phyloP scores from a whole-genome alignment of 2,329 filamentous ascomycete genomes.

The Fusarium nodosum region DNA sequence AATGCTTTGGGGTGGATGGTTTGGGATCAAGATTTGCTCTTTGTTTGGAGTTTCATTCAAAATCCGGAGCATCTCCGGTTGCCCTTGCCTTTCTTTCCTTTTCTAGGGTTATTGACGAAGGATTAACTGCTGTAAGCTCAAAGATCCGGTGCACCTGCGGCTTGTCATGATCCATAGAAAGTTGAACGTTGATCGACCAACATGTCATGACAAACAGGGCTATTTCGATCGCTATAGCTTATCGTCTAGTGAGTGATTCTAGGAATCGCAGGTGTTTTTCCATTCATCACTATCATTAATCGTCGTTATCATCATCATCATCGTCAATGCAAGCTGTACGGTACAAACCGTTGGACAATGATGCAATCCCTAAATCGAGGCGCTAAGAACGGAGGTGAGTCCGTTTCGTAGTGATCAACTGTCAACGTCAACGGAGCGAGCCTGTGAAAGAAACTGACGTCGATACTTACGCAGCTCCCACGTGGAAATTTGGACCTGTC shows the following conservation, averaged over 20 bases:
- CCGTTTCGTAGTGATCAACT: not conserved
- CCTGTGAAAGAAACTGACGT: constrained; percentile 34
- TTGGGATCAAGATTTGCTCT: not conserved
- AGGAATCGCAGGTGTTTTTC: constrained; percentile 5
- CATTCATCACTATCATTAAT: not conserved
- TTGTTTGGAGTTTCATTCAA: not conserved
- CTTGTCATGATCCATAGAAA: constrained; percentile 17
- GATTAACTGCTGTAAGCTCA: constrained; percentile 1
- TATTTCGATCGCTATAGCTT: constrained; percentile 20
- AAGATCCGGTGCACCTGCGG: constrained; percentile 5
- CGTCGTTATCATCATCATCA: not conserved
- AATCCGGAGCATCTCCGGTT: constrained; percentile 24
- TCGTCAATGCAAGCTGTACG: not conserved
- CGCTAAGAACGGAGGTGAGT: not conserved
- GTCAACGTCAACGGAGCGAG: not conserved
- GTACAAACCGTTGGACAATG: constrained; percentile 10
- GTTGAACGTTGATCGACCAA: constrained; percentile 1
- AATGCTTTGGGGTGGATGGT: not conserved
- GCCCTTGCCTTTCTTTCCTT: not conserved
- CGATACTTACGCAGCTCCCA: constrained; percentile 35
- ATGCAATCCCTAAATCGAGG: not conserved
- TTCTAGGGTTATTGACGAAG: not conserved
- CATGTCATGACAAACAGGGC: not conserved
- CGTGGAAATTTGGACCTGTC: constrained; percentile 28
- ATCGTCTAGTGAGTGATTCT: constrained; percentile 9